Evolutionary conservation across 805 yeast species (phyloP).

Genomic region (Starmerella asiatica): DNA sequence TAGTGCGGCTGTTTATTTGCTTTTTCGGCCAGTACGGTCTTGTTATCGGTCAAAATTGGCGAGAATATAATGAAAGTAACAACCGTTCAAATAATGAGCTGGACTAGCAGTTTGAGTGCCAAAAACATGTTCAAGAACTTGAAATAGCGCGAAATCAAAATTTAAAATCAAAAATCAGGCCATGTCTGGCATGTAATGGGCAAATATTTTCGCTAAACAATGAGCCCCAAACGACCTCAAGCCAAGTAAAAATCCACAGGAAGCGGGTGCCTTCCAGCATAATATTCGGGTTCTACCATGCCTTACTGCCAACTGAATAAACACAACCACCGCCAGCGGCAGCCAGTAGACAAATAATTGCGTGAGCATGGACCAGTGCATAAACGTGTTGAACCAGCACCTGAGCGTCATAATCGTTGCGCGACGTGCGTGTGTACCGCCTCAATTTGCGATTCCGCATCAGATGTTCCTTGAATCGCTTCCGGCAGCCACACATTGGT

Average conservation of each 20-base stretch:
- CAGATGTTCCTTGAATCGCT: conserved; percentile 18
- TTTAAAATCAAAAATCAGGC: conserved; percentile 23
- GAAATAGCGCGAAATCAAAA: conserved; percentile 25
- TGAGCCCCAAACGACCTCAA: conserved; percentile 30
- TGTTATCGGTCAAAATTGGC: conserved; percentile 25
- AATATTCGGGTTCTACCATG: conserved; percentile 25
- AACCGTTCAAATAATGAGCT: conserved; percentile 27
- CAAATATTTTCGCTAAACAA: conserved; percentile 26
- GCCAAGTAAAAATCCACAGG: conserved; percentile 31
- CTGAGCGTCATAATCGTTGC: conserved; percentile 13
- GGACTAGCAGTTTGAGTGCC: conserved; percentile 28
- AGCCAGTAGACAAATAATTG: conserved; percentile 28
- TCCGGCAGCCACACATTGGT: no score
- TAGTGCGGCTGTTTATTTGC: conserved; percentile 19
- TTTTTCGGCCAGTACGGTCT: conserved; percentile 13
- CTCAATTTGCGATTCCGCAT: conserved; percentile 17
- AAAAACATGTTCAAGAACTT: conserved; percentile 24
- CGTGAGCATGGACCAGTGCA: conserved; percentile 22
- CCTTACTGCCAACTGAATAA: conserved; percentile 31
- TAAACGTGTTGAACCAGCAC: conserved; percentile 11
- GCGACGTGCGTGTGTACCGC: conserved; percentile 13
- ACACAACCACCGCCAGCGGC: conserved; percentile 28
- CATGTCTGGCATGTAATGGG: conserved; percentile 27
- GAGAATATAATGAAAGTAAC: conserved; percentile 28
- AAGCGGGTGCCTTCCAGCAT: conserved; percentile 26